phyloP scores from a whole-genome alignment of 164 flowering plant species.

The Vitis vinifera region ASM3070453v1 NC_081811.1:1905501-1906000 shows the following conservation, averaged over 20 bases:
- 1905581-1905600: slow-evolving; percentile 36
- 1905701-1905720: slow-evolving; percentile 38
- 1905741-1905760: slow-evolving; percentile 22
- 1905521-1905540: slow-evolving; percentile 49
- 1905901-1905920: slow-evolving; percentile 43
- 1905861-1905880: slow-evolving; percentile 54
- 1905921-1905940: slow-evolving; percentile 66
- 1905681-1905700: slow-evolving; percentile 12
- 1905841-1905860: slow-evolving; percentile 67
- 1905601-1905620: slow-evolving; percentile 35
- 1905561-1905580: slow-evolving; percentile 39
- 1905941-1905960: slow-evolving; percentile 72
- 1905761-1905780: slow-evolving; percentile 14
- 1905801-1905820: slow-evolving; percentile 68
- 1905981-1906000: slow-evolving; percentile 14
- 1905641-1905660: slow-evolving; percentile 24
- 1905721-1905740: slow-evolving; percentile 43
- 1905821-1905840: slow-evolving; percentile 50
- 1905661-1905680: slow-evolving; percentile 18
- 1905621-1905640: slow-evolving; percentile 24
- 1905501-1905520: slow-evolving; percentile 33
- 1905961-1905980: slow-evolving; percentile 35
- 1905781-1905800: slow-evolving; percentile 55
- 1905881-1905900: slow-evolving; percentile 52
- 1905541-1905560: slow-evolving; percentile 31